Percentiles rank a stretch among this genome's conserved stretches.
Evolutionary conservation across 345 rosid species (phyloP).

Genomic region (Mallotus nudiflorus): DNA sequence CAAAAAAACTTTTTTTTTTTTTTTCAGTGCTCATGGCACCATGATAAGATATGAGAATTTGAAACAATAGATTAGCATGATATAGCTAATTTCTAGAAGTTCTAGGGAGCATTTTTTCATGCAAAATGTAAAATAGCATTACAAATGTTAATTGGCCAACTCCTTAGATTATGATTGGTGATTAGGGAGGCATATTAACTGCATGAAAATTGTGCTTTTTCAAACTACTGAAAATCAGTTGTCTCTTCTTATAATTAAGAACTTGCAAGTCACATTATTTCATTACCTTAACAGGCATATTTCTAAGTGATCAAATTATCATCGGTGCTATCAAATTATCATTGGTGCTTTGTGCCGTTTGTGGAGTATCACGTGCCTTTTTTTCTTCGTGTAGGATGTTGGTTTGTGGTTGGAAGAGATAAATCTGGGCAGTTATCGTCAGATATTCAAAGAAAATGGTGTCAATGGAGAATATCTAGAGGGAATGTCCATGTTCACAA

Average conservation of each 20-base stretch:
- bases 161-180: background rate
- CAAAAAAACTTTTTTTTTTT: background rate
- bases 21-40: background rate
- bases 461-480: conserved; percentile 95
- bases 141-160: background rate
- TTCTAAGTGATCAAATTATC: background rate
- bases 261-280: background rate
- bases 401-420: conserved; percentile 96
- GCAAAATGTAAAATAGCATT: background rate
- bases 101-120: conserved; percentile 5
- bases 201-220: background rate
- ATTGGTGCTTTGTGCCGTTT: background rate
- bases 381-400: conserved; percentile 60
- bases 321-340: background rate
- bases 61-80: background rate
- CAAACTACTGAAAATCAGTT: background rate
- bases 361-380: background rate
- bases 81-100: background rate
- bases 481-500: conserved; percentile 98
- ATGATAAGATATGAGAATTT: background rate
- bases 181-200: background rate
- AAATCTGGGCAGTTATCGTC: conserved; percentile 85
- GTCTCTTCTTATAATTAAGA: background rate
- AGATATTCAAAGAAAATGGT: conserved; percentile 82
- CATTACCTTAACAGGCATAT: background rate